Evolutionary conservation across 1,284 basidiomycete species (phyloP), one percentile per base, ranked within the genome.

Genomic region (Heterobasidion parviporum): DNA sequence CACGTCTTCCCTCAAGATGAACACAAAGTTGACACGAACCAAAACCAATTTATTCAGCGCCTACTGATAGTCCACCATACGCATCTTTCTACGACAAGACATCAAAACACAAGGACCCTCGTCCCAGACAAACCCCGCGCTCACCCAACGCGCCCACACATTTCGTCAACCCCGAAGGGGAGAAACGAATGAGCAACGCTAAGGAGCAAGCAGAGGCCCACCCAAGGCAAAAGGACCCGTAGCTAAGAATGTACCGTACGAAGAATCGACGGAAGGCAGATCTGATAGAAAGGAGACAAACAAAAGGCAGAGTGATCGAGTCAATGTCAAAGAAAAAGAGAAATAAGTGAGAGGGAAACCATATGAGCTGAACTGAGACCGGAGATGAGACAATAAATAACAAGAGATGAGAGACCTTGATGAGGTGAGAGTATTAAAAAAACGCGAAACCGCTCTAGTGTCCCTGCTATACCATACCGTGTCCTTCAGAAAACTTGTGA

Each of bases 131-230:
- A 38, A 33, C 15, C 52, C 34, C 56, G 71, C 72, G 73, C 73
- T 75, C 73, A 74, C 73, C 67, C 57, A 62, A 64, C 55, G 57
- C 57, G 58, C 56, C 53, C 61, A 62, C 57, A 56, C 64, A 50
- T 63, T 69, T 72, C 72, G 55, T 73, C 73, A 66, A 74, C 72
- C 72, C 70, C 67, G 56, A 63, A 66, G 69, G 70, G 72, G 72
- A 74, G 71, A 74, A 70, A 63, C 61, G 45, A 47, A 20, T 8
- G 46, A 18, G 18, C 61, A 60, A 52, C 60, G 45, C 34, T 35
- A 50, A 55, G 41, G 52, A 57, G 35, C 38, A 57, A 61, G 58
- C 60, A 26, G 61, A 67, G 64, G 65, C 64, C 65, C 64, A 62
- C 50, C 60, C 64, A 62, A 61, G 64, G 56, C 63, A 54, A 36